Base-by-base conservation (phyloP, 2,329 filamentous ascomycete genomes). In the Claviceps capensis region DNA sequence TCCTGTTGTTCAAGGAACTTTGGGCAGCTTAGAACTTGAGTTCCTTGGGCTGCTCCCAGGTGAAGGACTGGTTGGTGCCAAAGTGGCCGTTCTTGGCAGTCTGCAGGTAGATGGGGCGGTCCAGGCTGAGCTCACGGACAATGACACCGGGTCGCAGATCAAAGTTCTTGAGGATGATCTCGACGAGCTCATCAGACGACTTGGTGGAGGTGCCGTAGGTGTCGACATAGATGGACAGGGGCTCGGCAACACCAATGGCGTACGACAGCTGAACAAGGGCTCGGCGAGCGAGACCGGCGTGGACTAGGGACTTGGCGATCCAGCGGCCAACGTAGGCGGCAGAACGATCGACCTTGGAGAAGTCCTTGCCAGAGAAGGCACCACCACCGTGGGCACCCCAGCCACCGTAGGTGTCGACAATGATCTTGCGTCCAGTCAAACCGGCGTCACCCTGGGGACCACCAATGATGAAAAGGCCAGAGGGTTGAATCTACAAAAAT, bases 1-100 rank as follows among this genome's bases (percentile, higher is more conserved):
- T 34, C 30, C 30, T 34, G 30, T 30, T 30, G 30, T 34, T 34
- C 30, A 34, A 34, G 11, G 8, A 19, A 42, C 8, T 30, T 5
- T 5, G 22, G 4, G 53, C 49, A 56, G 63, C 70, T 81, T 95
- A 97, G 74, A 88, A 85, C 75, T 86, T 90, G 67, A 98, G 87
- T 62, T 78, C 65, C 87, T 95, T 96, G 67, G 93, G 91, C 82
- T 97, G 82, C 83, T 98, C 93, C 93, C 93, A 98, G 74, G 77
- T 82, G 82, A 98, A 98, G 72, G 72, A 77, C 82, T 95, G 93
- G 86, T 96, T 93, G 74, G 89, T 95, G 61, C 78, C 78, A 75
- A 98, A 98, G 82, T 98, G 93, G 64, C 93, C 93, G 77, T 97
- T 97, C 87, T 96, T 96, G 75, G 93, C 93, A 54, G 93, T 98